Base-by-base conservation (phyloP, 768 basidiomycete species). In the Inosperma sp. region DNA sequence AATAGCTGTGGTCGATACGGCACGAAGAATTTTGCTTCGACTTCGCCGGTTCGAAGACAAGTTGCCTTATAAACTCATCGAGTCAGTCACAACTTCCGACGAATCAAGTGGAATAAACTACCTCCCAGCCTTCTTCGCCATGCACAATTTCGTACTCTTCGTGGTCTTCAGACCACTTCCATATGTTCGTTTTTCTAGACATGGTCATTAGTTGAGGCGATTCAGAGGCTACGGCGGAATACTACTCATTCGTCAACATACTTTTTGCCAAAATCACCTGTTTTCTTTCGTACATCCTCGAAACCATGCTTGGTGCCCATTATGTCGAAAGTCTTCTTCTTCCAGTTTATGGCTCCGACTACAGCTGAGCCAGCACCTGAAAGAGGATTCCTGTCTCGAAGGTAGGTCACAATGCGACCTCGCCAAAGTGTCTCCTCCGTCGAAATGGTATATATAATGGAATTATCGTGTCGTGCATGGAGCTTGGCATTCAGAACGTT, bases 331-430 rank as follows among this genome's bases (percentile, higher is more conserved):
- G 63, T 61, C 60, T 75, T 75, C 36, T 78, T 76, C 49, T 67
- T 67, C 78, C 79, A 80, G 51, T 76, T 68, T 33, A 80, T 77
- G 5, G 67, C 68, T 2, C 75, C 79, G 6, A 76, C 76, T n/a
- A 64, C 58, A 4, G 69, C 54, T 7, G 68, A 53, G 13, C 59
- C 54, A n/a, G 55, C 60, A 17, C 70, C 69, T 1, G 59, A 60
- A 0, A 64, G 61, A 3, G 78, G 78, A 55, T 80, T 79, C 39
- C 68, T 68, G 52, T 80, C 79, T 52, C 67, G 64, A 42, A 80
- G 63, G 25, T 75, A 58, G 0, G 79, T 79, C 31, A 69, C 62
- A 37, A 69, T 72, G 10, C 76, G 70, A 9, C 70, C 65, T 4
- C 74, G 72, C 49, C 71, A 70, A 14, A 73, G 61, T 14, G 70